Evolutionary conservation across 1,284 basidiomycete species (phyloP), one percentile per base, ranked within the genome.

Genomic region (Heliocybe sulcata): DNA sequence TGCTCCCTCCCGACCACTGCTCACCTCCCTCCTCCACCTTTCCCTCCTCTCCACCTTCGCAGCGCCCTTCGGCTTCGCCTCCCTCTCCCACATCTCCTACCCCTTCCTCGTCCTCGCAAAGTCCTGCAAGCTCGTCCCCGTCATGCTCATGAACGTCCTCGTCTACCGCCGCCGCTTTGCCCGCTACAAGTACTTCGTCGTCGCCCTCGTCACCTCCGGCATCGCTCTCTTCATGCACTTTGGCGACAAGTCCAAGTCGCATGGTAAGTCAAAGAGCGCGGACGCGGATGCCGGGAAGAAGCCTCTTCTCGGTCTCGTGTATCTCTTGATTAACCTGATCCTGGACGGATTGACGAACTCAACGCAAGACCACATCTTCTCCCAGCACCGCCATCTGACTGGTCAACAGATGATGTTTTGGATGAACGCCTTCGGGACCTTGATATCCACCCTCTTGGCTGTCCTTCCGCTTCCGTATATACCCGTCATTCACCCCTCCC

Each of bases 371-470:
- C 91, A 98, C 72, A 90, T 99, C 58, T 99, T 99, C 69, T 76
- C 82, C 35, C 73, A 77, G 22, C 83, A 86, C 71, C 12, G 38
- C 8, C 79, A 81, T 38, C 83, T 95, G 20, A 84, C 87, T 0
- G 97, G 97, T 2, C 94, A 97, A 68, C 96, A 99, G 69, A 98
- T 99, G 94, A 99, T 99, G 97, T 87, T 99, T 67, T 96, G 87
- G 83, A 98, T 98, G 71, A 96, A 96, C 68, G 65, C 87, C 27
- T 87, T 94, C 71, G 87, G 87, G 67, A 90, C 92, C 1, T 50
- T 83, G 35, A 70, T 94, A 58, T 85, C 85, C 8, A 72, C 80
- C 3, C 67, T 81, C 33, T 77, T 94, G 33, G 83, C 87, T 11
- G 69, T 85, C 2, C 77, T 93, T 23, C 85, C 87, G 1, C 71